Percentiles rank a stretch among this genome's conserved stretches.
phyloP scores from a whole-genome alignment of 2,329 filamentous ascomycete species.

The Coleophoma cylindrospora region DNA sequence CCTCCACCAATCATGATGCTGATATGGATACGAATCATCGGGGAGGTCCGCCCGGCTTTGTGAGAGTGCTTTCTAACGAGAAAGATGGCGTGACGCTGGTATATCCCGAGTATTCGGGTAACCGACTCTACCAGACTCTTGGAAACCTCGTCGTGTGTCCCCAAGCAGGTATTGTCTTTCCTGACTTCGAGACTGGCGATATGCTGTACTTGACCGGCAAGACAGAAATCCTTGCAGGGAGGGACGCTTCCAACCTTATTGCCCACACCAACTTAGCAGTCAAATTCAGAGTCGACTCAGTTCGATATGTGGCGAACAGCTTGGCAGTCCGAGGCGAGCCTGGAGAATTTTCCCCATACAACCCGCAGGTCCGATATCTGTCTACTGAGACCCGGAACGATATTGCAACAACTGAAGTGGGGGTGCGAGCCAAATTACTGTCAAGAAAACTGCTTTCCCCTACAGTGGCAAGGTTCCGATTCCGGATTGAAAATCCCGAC shows the following conservation, averaged over 20 bases:
- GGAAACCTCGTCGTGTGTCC: slow-evolving; percentile 70
- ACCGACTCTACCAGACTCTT: slow-evolving; percentile 76
- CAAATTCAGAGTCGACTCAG: slow-evolving; percentile 56
- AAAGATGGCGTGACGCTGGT: slow-evolving; percentile 42
- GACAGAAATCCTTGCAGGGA: slow-evolving; percentile 60
- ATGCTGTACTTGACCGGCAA: slow-evolving; percentile 68
- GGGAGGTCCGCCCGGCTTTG: slow-evolving; percentile 69
- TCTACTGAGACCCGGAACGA: slow-evolving; percentile 43
- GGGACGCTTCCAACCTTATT: slow-evolving; percentile 56
- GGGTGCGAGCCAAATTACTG: slow-evolving; percentile 46
- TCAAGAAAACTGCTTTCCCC: slow-evolving; percentile 58
- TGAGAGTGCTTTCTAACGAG: slow-evolving; percentile 59
- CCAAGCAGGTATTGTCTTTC: slow-evolving; percentile 63
- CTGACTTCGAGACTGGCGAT: slow-evolving; percentile 68
- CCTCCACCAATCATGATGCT: slow-evolving; percentile 52
- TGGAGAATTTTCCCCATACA: slow-evolving; percentile 69
- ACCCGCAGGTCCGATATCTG: slow-evolving; percentile 66
- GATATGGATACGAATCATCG: slow-evolving; percentile 84
- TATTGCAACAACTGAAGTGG: slow-evolving; percentile 5
- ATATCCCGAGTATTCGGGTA: slow-evolving; percentile 81
- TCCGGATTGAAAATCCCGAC: slow-evolving; percentile 37
- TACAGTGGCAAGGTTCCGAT: slow-evolving; percentile 61
- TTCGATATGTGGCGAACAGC: slow-evolving; percentile 57
- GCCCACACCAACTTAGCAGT: slow-evolving; percentile 70
- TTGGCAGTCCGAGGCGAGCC: slow-evolving; percentile 62